Evolutionary conservation across 192 early-diverging fungal species (phyloP), one percentile per base, ranked within the genome.

Genomic region (Mortierella claussenii): DNA sequence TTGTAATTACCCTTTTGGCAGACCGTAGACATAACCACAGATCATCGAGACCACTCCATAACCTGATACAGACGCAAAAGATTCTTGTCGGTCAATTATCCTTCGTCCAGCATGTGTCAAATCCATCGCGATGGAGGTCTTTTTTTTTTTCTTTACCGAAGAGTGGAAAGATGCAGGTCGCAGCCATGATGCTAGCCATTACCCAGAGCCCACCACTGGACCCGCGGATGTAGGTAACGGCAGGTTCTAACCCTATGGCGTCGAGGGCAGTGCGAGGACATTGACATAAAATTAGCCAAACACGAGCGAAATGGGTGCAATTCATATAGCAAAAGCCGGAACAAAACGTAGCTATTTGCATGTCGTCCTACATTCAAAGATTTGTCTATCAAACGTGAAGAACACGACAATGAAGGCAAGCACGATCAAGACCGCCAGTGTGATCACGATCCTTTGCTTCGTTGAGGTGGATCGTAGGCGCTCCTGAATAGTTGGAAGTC

Each of bases 111-210:
- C n/a, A n/a, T n/a, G n/a, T n/a, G n/a, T n/a, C n/a, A n/a, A n/a
- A n/a, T n/a, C n/a, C n/a, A n/a, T n/a, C n/a, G n/a, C n/a, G n/a
- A n/a, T n/a, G n/a, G n/a, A n/a, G n/a, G n/a, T n/a, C n/a, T n/a
- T n/a, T n/a, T n/a, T n/a, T n/a, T n/a, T n/a, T n/a, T n/a, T 32
- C n/a, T 10, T 53, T 65, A 74, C 70, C 70, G 43, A 74, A 60
- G 27, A 74, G 54, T 13, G 70, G 70, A 34, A 74, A 74, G 56
- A 74, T 74, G 36, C 70, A 74, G 26, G 70, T 74, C 13, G 70
- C 70, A 32, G 21, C 34, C 56, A 74, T 59, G 31, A 74, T 58
- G 31, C 31, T 24, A 1, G 44, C 61, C 12, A 74, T 20, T 4
- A 74, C 50, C 0, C 20, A 8, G 17, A 74, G 65, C 2, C 70